Base-by-base conservation (phyloP, 164 flowering plant species). In the Magnolia changhungtana region DNA sequence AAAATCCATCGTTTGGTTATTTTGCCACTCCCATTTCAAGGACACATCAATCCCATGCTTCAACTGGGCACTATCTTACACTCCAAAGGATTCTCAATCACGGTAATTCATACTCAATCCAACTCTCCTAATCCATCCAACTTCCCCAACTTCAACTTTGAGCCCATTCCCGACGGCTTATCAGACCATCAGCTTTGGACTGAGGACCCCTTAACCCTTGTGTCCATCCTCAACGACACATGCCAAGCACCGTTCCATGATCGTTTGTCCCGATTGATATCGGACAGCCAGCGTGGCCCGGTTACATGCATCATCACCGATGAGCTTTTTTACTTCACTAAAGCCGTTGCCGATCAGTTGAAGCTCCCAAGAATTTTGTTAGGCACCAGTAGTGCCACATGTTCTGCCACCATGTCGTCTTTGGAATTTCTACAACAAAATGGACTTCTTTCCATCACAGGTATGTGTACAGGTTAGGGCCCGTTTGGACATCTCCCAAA, bases 11-110 rank as follows among this genome's bases (percentile, higher is more conserved):
- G 1, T n/a, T n/a, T 86, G 58, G 66, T 84, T 0, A 69, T 86
- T 10, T 82, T 89, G 18, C 89, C 91, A 0, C 18, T 78, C 7
- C 90, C 90, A 4, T 59, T 82, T 0, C 88, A 87, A 72, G 91
- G 91, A 55, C 90, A 87, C 77, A 65, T 87, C 0, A 83, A 72
- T 66, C 91, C 91, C 52, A 84, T 86, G 87, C 74, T 89, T 31
- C 86, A 89, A 37, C 86, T 89, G 0, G 90, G 83, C 4, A 72
- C 63, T 71, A 77, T 85, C 23, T 85, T 89, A 45, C 78, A 84
- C 67, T 78, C 85, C 61, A 82, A 71, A 75, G 92, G 90, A 72
- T 86, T 89, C 76, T 80, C 85, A 76, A 81, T 89, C 69, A 78
- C 87, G 79, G 72, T 88, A 16, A 21, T 88, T 51, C 88, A 85